phyloP scores from a whole-genome alignment of 805 yeast species.

The Metschnikowia kunwiensis region DNA sequence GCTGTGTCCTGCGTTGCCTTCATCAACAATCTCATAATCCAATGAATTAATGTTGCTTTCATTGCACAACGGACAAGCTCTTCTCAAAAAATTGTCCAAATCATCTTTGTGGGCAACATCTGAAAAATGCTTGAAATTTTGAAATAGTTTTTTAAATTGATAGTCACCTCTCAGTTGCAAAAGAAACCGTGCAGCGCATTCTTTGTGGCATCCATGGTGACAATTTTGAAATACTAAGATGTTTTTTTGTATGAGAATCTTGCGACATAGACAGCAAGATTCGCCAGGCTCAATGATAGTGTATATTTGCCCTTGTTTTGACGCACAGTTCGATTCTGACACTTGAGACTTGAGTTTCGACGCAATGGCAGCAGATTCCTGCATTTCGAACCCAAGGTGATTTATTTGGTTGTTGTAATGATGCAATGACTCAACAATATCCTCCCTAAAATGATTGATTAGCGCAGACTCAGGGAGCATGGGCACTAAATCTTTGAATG shows the following conservation, averaged over 20 bases:
- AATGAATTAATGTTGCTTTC: conserved; percentile 67
- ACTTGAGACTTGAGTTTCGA: conserved; percentile 59
- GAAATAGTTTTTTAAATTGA: conserved; percentile 59
- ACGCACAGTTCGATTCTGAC: conserved; percentile 34
- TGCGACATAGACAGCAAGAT: conserved; percentile 70
- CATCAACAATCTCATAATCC: conserved; percentile 53
- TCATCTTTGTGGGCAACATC: conserved; percentile 42
- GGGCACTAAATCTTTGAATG: conserved; percentile 80
- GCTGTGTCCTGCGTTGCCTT: conserved; percentile 25
- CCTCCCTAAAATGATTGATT: conserved; percentile 79
- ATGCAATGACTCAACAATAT: conserved; percentile 76
- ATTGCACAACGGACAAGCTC: conserved; percentile 74
- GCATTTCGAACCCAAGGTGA: conserved; percentile 70
- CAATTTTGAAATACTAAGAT: conserved; percentile 82
- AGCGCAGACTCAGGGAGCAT: conserved; percentile 80
- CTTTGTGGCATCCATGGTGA: conserved; percentile 84
- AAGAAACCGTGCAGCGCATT: conserved; percentile 69
- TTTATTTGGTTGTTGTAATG: conserved; percentile 64
- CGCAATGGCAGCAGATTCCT: conserved; percentile 61
- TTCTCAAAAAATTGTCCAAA: conserved; percentile 56
- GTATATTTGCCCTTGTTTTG: conserved; percentile 42
- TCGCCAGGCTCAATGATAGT: conserved; percentile 79
- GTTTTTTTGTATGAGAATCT: conserved; percentile 65
- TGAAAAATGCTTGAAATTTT: conserved; percentile 47
- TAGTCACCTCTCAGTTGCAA: conserved; percentile 61